phyloP scores from a whole-genome alignment of 352 stramenopile genomes.

The Lagenidium giganteum region DNA sequence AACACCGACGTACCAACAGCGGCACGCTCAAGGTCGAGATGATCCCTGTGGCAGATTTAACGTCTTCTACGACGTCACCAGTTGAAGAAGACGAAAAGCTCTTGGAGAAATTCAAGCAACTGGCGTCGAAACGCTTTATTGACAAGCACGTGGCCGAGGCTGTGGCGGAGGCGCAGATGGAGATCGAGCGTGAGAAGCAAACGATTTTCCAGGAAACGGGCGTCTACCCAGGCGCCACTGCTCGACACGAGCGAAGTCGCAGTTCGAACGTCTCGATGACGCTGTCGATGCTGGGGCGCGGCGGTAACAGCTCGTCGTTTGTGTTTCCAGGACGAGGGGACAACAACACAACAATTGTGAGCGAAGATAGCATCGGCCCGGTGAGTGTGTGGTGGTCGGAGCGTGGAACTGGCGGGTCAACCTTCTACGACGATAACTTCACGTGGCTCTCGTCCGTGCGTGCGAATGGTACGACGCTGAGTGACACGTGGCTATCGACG shows the following conservation, averaged over 20 bases:
- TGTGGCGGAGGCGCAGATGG: constrained; percentile 48
- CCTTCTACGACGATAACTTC: constrained; percentile 1
- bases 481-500: too few species aligned
- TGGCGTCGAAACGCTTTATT: constrained; percentile 58
- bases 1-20: constrained; percentile 37
- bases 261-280: constrained; percentile 18
- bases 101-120: constrained; percentile 41
- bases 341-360: too few species aligned
- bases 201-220: constrained; percentile 61
- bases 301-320: constrained; percentile 1
- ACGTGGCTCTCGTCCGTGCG: constrained; percentile 8
- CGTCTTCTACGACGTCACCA: not conserved
- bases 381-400: not conserved
- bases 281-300: constrained; percentile 1
- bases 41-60: constrained; percentile 9
- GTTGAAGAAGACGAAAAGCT: constrained; percentile 26
- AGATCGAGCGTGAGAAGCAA: constrained; percentile 69
- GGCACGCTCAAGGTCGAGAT: constrained; percentile 27
- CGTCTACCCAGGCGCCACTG: constrained; percentile 32
- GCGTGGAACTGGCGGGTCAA: not conserved
- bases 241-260: not conserved
- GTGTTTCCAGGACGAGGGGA: not conserved
- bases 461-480: too few species aligned
- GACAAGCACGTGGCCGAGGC: constrained; percentile 71
- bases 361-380: too few species aligned